A percentile compares a stretch with the other conserved stretches of the same genome.
phyloP scores from a whole-genome alignment of 148 eudicot genomes.

The Rhododendron griersonianum region DNA sequence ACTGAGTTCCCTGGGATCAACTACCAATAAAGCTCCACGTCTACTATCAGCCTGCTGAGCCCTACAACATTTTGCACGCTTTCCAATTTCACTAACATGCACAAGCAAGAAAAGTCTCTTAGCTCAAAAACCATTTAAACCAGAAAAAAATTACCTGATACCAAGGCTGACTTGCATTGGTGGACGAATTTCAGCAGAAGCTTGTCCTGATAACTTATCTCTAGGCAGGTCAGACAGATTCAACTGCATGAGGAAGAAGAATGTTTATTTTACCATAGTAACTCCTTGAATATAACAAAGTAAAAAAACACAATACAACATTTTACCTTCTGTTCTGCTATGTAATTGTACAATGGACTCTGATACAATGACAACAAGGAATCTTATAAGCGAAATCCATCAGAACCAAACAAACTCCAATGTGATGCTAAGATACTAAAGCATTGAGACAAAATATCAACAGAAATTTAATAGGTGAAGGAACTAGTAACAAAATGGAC shows the following conservation, averaged over 20 bases:
- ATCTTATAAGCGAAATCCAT: conserved; percentile 11
- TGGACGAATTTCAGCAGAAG: conserved; percentile 59
- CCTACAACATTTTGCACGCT: conserved; percentile 34
- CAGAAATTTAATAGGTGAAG: conserved; percentile 1
- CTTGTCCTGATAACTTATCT: conserved; percentile 88
- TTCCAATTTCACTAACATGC: conserved; percentile 7
- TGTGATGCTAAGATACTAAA: background rate
- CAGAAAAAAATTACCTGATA: conserved; percentile 22
- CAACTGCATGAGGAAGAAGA: conserved; percentile 46
- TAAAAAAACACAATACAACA: conserved; percentile 5
- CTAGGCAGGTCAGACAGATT: conserved; percentile 69
- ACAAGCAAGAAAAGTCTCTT: conserved; percentile 8
- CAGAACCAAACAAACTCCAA: background rate
- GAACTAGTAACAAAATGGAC: background rate
- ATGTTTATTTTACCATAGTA: background rate
- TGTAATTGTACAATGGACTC: conserved; percentile 90
- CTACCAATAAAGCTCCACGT: conserved; percentile 20
- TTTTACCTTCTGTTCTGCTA: conserved; percentile 75
- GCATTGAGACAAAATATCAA: background rate
- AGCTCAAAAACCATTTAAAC: conserved; percentile 8
- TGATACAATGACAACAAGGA: conserved; percentile 28
- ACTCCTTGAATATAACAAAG: background rate
- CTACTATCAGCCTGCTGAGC: conserved; percentile 24
- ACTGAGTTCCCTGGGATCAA: conserved; percentile 14
- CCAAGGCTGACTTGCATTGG: conserved; percentile 32